These are phyloP conservation scores for Chenopodium quinoa DNA, from an alignment of 148 eudicot species.

Conservation along the genomic window DNA sequence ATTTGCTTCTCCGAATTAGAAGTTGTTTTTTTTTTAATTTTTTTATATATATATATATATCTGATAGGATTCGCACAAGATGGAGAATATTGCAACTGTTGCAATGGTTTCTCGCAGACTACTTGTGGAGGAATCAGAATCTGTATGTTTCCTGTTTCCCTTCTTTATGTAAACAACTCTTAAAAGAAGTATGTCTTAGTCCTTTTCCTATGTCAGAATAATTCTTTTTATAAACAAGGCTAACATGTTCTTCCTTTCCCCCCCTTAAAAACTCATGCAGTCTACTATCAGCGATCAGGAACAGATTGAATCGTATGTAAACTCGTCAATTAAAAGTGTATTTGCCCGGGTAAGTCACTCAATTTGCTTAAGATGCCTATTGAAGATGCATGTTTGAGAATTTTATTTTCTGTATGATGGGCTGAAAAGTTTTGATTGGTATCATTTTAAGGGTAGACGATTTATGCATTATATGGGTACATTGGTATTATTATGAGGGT, in stretches of 20 bases:
- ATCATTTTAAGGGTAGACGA: constrained; percentile 2
- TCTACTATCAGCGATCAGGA: constrained; percentile 57
- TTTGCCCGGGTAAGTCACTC: constrained; percentile 73
- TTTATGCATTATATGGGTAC: neutral
- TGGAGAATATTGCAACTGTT: constrained; percentile 65
- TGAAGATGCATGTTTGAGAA: neutral
- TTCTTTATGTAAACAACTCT: neutral
- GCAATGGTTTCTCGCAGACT: constrained; percentile 87
- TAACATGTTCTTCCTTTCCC: neutral
- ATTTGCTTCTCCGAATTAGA: neutral
- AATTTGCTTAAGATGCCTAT: constrained; percentile 2
- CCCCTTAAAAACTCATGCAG: constrained; percentile 22
- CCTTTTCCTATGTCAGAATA: neutral
- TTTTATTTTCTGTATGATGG: neutral
- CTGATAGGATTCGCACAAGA: constrained; percentile 56
- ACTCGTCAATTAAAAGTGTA: constrained; percentile 71
- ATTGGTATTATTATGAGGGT: constrained; percentile 5
- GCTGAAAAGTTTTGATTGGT: constrained; percentile 6
- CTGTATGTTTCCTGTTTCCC: constrained; percentile 38
- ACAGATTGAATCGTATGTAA: constrained; percentile 75
- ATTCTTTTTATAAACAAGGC: neutral
- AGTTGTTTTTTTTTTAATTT: neutral
- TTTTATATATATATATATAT: neutral
- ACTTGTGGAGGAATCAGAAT: constrained; percentile 80
- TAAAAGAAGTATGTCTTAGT: neutral